These are phyloP conservation scores for Sugiyamaella mastotermitis DNA, from an alignment of 805 yeast genomes.

Conservation along the genomic window DNA sequence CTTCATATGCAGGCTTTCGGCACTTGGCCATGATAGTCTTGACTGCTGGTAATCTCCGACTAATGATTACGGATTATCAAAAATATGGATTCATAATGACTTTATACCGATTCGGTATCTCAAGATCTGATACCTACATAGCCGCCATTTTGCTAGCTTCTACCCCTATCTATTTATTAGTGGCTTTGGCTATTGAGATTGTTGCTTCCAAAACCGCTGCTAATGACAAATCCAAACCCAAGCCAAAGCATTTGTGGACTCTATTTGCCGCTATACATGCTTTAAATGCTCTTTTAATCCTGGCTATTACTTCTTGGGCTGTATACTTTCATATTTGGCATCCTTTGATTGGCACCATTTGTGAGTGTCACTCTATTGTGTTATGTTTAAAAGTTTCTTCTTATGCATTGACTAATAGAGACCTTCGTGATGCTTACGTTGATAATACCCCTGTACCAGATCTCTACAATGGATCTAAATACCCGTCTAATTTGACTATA, in stretches of 20 bases:
- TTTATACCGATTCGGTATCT: slow-evolving; percentile 27
- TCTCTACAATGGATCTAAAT: slow-evolving; percentile 29
- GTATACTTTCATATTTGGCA: slow-evolving; percentile 33
- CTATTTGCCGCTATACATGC: slow-evolving; percentile 30
- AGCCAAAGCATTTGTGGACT: slow-evolving; percentile 27
- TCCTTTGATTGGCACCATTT: slow-evolving; percentile 39
- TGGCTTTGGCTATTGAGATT: slow-evolving; percentile 33
- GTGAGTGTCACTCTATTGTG: slow-evolving; percentile 37
- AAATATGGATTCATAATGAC: slow-evolving; percentile 32
- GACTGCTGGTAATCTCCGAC: slow-evolving; percentile 35
- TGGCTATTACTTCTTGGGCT: slow-evolving; percentile 26
- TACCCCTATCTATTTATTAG: slow-evolving; percentile 32
- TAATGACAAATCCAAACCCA: slow-evolving; percentile 1
- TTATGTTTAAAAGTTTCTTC: slow-evolving; percentile 38
- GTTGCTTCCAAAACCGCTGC: slow-evolving; percentile 22
- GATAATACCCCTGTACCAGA: slow-evolving; percentile 26
- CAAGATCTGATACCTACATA: slow-evolving; percentile 27
- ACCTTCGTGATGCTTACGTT: slow-evolving; percentile 33
- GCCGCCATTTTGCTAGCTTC: slow-evolving; percentile 23
- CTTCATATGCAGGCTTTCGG: slow-evolving; percentile 34
- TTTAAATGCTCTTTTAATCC: slow-evolving; percentile 25
- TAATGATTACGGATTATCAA: slow-evolving; percentile 33
- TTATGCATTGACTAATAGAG: slow-evolving; percentile 40
- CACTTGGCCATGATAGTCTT: slow-evolving; percentile 36
- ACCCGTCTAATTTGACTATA: slow-evolving; percentile 37